Percentiles rank a stretch among this genome's conserved stretches.
Evolutionary conservation across 176 grass and related monocot species (phyloP).

Genomic region (Musa schizocarpa): DNA sequence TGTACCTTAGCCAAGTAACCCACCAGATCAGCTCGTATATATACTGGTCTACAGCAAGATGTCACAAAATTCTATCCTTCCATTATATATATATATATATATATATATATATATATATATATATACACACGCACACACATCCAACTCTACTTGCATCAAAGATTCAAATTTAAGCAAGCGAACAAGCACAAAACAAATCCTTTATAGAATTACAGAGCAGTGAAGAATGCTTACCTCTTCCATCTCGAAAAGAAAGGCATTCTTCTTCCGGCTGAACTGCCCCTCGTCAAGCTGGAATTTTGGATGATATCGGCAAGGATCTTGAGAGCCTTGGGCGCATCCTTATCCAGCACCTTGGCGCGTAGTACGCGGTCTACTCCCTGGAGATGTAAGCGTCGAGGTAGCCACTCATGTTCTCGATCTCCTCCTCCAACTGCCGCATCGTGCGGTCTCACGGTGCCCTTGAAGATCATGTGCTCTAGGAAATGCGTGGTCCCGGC

Average conservation of each 20-base stretch:
- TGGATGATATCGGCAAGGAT: slow-evolving; percentile 18
- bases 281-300: slow-evolving; percentile 16
- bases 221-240: slow-evolving; percentile 1
- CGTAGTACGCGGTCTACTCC: slow-evolving; percentile 91
- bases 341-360: slow-evolving; percentile 78
- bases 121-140: no score
- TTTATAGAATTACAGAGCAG: no score
- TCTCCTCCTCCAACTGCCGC: slow-evolving; percentile 78
- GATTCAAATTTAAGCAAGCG: no score
- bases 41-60: no score
- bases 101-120: no score
- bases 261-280: not conserved
- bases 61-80: no score
- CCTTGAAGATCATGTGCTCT: slow-evolving; percentile 97
- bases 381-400: slow-evolving; percentile 90
- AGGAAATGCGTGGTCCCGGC: slow-evolving; percentile 93
- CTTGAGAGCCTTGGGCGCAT: slow-evolving; percentile 55
- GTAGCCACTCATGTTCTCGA: slow-evolving; percentile 88
- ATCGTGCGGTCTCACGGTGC: slow-evolving; percentile 51
- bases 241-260: slow-evolving; percentile 10
- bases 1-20: no score
- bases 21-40: no score
- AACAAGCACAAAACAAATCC: no score
- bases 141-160: no score
- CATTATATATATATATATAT: no score